Base-by-base conservation (phyloP, 1,139 yeast genomes). In the Candida sp. region DNA sequence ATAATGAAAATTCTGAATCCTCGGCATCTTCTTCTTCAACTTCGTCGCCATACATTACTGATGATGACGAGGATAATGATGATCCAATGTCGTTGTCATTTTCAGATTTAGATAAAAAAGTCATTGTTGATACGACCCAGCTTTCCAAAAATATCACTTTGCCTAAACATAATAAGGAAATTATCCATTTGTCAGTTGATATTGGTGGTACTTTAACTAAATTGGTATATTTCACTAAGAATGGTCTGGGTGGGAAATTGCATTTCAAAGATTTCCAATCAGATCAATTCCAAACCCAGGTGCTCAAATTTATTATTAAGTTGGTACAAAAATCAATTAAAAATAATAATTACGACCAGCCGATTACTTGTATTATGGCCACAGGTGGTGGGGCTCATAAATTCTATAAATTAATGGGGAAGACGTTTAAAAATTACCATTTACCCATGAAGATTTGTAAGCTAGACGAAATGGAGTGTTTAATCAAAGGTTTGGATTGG, bases 351-450 rank as follows among this genome's bases (percentile, higher is more conserved):
- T 43, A 38, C n/a, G 36, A 56, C 30, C 75, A 78, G 39, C 75
- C 77, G 9, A 75, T 75, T 35, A 79, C 86, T 4, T 81, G 81
- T 54, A 79, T 93, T 33, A 79, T 89, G 69, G 98, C 98, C n/a
- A 93, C 99, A 0, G 99, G 99, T 5, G 99, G 99, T 2, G 99
- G 99, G 1, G 86, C 98, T 2, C 89, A 84, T 66, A 91, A 91
- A 64, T 91, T 84, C 58, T 79, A 87, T 54, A 84, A 85, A 48
- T 68, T 79, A 42, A 70, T 93, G 73, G 71, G 74, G 29, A 63
- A 69, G 19, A 79, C 82, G 39, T 79, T 91, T 47, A 72, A 75
- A 34, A 67, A 68, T 41, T 54, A 63, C 42, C 63, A 63, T 33
- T 56, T 72, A 37, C 77, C 78, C 15, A 70, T 72, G 73, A 62